Evolutionary conservation across 768 basidiomycete genomes (phyloP).

Genomic region (Neoboletus magnificus): DNA sequence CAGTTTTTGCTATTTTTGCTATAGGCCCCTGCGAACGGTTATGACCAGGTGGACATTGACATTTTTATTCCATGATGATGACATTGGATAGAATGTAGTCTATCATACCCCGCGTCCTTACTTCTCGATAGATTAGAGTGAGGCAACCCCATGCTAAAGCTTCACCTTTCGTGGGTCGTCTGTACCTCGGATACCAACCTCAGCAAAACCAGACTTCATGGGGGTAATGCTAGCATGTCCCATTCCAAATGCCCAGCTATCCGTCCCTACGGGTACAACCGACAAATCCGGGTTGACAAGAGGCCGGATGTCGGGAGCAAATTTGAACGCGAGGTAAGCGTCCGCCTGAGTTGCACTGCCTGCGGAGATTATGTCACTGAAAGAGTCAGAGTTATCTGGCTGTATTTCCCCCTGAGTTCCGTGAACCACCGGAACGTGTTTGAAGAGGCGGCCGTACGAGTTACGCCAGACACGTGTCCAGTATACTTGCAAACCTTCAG

Average conservation of each 20-base stretch:
- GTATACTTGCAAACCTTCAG: constrained; percentile 59
- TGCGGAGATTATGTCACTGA: constrained; percentile 5
- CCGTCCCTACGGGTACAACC: constrained; percentile 70
- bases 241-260: constrained; percentile 74
- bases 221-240: constrained; percentile 78
- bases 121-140: not conserved
- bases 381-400: constrained; percentile 45
- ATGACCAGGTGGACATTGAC: not conserved
- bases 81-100: constrained; percentile 8
- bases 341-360: constrained; percentile 16
- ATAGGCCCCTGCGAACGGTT: constrained; percentile 7
- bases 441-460: constrained; percentile 79
- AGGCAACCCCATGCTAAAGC: constrained; percentile 45
- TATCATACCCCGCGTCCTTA: not conserved
- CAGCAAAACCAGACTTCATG: constrained; percentile 69
- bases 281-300: constrained; percentile 60
- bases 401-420: constrained; percentile 25
- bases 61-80: constrained; percentile 9
- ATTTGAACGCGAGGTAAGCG: constrained; percentile 64
- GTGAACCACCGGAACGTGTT: constrained; percentile 34
- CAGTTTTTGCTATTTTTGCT: constrained; percentile 16
- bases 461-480: constrained; percentile 89
- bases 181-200: constrained; percentile 28
- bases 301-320: constrained; percentile 65
- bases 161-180: constrained; percentile 13